phyloP scores from a whole-genome alignment of 2,329 filamentous ascomycete genomes.

The Dendryphion nanum region DNA sequence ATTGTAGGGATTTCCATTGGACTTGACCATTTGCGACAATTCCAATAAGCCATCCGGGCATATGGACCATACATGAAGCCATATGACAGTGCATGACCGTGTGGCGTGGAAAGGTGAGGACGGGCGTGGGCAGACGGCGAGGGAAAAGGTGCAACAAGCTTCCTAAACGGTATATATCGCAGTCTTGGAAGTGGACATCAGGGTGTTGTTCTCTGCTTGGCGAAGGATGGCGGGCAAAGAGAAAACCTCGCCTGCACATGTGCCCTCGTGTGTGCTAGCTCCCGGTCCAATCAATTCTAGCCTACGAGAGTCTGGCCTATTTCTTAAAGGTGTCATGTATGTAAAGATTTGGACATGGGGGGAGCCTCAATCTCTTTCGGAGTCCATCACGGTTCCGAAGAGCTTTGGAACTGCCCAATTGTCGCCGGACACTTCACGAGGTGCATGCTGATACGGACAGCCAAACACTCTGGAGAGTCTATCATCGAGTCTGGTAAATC shows the following conservation, averaged over 20 bases:
- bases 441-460: too few species aligned
- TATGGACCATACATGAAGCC: background rate
- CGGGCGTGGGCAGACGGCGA: too few species aligned
- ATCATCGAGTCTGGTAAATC: too few species aligned
- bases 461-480: too few species aligned
- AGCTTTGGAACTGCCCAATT: too few species aligned
- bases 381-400: too few species aligned
- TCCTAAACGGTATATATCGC: background rate
- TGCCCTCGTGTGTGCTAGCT: background rate
- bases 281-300: background rate
- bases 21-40: background rate
- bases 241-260: too few species aligned
- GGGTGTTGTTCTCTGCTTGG: too few species aligned
- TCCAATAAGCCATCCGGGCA: background rate
- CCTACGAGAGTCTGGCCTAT: background rate
- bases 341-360: background rate
- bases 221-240: too few species aligned
- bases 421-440: too few species aligned
- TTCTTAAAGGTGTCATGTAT: background rate
- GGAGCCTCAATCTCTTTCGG: background rate
- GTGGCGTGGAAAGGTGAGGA: background rate
- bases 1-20: background rate
- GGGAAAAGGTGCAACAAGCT: too few species aligned
- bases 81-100: background rate
- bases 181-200: background rate